phyloP scores from a whole-genome alignment of 2,329 filamentous ascomycete species.

The Fusarium sp. region DNA sequence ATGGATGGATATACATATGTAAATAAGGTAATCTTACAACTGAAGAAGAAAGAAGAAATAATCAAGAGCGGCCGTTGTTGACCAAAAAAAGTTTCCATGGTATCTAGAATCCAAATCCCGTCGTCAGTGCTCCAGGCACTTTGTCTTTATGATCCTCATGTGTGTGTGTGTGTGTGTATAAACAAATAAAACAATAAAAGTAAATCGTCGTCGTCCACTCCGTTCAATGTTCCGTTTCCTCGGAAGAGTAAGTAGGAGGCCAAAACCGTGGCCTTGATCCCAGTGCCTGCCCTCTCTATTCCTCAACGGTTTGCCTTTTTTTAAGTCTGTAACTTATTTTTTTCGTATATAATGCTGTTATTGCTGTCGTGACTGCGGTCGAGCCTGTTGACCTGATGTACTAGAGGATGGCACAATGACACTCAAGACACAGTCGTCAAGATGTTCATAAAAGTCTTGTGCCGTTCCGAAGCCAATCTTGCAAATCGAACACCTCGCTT shows the following conservation, averaged over 20 bases:
- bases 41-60: constrained; percentile 8
- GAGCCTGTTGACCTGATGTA: constrained; percentile 17
- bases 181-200: constrained; percentile 19
- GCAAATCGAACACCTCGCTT: constrained; percentile 92
- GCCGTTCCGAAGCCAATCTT: constrained; percentile 78
- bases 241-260: constrained; percentile 5
- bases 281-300: background rate
- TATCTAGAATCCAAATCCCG: constrained; percentile 37
- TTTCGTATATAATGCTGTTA: background rate
- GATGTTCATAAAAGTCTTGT: constrained; percentile 97
- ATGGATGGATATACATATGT: constrained; percentile 5
- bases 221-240: constrained; percentile 13
- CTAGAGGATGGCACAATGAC: constrained; percentile 59
- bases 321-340: background rate
- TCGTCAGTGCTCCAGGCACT: constrained; percentile 34
- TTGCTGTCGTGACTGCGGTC: constrained; percentile 21
- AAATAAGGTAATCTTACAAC: constrained; percentile 18
- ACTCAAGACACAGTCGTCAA: constrained; percentile 72
- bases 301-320: background rate
- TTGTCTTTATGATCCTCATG: constrained; percentile 23
- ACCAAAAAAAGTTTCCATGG: constrained; percentile 33
- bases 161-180: constrained; percentile 1
- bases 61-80: constrained; percentile 16
- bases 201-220: constrained; percentile 2
- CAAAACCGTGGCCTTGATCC: constrained; percentile 17